Evolutionary conservation across 139 green algal species (phyloP).

Genomic region (Ulvella scutata): DNA sequence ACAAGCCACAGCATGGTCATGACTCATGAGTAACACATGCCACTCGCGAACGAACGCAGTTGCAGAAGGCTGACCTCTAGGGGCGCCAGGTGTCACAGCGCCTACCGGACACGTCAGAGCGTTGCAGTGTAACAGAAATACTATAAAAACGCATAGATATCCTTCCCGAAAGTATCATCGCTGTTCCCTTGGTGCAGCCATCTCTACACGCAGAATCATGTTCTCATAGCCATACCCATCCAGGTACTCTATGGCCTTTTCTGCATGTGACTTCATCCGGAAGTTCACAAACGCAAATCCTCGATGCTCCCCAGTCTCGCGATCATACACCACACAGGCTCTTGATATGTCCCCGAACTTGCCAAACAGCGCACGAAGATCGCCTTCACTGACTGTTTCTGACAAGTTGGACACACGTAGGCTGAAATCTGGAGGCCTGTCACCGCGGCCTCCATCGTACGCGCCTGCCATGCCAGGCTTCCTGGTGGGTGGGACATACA

Average conservation of each 20-base stretch:
- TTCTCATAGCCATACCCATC: constrained; percentile 96
- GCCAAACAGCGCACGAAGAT: constrained; percentile 89
- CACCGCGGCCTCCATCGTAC: constrained; percentile 19
- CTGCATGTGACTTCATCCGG: constrained; percentile 56
- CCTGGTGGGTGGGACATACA: constrained; percentile 69
- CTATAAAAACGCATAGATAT: no score
- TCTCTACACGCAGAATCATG: constrained; percentile 92
- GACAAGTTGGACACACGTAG: constrained; percentile 95
- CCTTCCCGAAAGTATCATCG: no score
- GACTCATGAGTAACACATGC: no score
- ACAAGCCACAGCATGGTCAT: no score
- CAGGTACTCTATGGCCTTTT: constrained; percentile 78
- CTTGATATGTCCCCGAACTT: constrained; percentile 83
- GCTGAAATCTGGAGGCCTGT: constrained; percentile 82
- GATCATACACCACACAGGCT: constrained; percentile 91
- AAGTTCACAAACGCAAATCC: constrained; percentile 99
- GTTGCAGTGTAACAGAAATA: no score
- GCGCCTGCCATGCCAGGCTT: background rate
- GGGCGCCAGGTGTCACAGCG: no score
- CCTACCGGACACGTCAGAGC: no score
- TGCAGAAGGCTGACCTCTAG: no score
- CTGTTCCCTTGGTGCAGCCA: constrained; percentile 52
- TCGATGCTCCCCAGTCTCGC: constrained; percentile 75
- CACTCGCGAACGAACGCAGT: no score
- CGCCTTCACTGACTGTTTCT: constrained; percentile 83